Conservation (phyloP, 129 eudicot genomes). For the Scalesia atractyloides region DNA sequence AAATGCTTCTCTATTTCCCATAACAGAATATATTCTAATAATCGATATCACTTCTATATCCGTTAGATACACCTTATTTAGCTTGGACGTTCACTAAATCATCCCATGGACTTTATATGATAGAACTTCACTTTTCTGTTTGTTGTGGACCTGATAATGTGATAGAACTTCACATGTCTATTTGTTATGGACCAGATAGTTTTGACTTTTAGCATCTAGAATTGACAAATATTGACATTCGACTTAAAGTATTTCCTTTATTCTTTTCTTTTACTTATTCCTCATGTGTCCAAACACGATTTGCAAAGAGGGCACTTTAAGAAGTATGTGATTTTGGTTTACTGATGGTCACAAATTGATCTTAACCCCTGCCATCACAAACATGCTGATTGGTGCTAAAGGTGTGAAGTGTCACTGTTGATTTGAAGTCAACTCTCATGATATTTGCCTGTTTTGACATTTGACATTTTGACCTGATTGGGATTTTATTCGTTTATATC, state of each 20-base stretch:
- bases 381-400: conserved; percentile 7
- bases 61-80: conserved; percentile 25
- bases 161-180: conserved; percentile 28
- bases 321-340: conserved; percentile 12
- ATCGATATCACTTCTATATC: not conserved
- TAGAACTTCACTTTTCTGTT: too few species aligned
- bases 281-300: conserved; percentile 30
- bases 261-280: not conserved
- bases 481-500: conserved; percentile 17
- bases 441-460: conserved; percentile 32
- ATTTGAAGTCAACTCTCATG: conserved; percentile 31
- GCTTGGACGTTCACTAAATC: conserved; percentile 9
- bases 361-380: conserved; percentile 19
- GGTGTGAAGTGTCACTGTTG: conserved; percentile 28
- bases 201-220: conserved; percentile 31
- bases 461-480: not conserved
- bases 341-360: not conserved
- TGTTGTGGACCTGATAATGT: not conserved
- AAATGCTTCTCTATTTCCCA: conserved; percentile 11
- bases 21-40: conserved; percentile 32
- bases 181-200: conserved; percentile 27
- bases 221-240: conserved; percentile 35
- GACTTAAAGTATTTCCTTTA: conserved; percentile 14
- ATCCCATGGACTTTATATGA: conserved; percentile 13
- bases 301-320: conserved; percentile 26